phyloP scores from a whole-genome alignment of 495 filamentous ascomycete species.

The Penicillium alfredii region DNA sequence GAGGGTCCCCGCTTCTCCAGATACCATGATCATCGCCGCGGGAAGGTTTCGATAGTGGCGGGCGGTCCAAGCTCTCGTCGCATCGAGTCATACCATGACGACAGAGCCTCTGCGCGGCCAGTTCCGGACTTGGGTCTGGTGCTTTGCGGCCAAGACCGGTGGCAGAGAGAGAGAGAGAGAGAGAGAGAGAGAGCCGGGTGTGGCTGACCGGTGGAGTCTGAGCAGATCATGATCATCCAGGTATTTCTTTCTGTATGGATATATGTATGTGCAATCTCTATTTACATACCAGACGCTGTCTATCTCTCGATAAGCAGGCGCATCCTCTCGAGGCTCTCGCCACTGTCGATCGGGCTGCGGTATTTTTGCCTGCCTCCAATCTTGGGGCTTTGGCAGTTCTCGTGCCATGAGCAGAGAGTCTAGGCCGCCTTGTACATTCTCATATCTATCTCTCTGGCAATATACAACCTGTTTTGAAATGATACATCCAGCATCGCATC shows the following conservation, averaged over 20 bases:
- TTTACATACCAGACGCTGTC: too few relatives aligned
- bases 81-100: slow-evolving; percentile 19
- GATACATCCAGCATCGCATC: too few relatives aligned
- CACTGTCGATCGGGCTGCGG: slow-evolving; percentile 1
- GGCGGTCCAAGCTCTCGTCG: slow-evolving; percentile 11
- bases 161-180: too few relatives aligned
- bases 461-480: too few relatives aligned
- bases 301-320: too few relatives aligned
- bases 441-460: too few relatives aligned
- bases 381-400: not conserved
- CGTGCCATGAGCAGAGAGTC: slow-evolving; percentile 3
- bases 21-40: slow-evolving; percentile 1
- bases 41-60: slow-evolving; percentile 15
- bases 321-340: slow-evolving; percentile 6
- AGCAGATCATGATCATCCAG: slow-evolving; percentile 6
- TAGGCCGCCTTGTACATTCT: too few relatives aligned
- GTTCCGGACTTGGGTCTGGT: slow-evolving; percentile 3
- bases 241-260: too few relatives aligned
- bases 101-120: slow-evolving; percentile 12
- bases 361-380: not conserved
- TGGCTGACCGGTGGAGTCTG: too few relatives aligned
- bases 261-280: too few relatives aligned
- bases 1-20: not conserved
- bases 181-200: too few relatives aligned
- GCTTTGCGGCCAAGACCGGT: slow-evolving; percentile 9